A percentile compares a stretch with the other conserved stretches of the same genome.
Evolutionary conservation across 768 basidiomycete genomes (phyloP).

Genomic region (Strobilomyces echinocephalus): DNA sequence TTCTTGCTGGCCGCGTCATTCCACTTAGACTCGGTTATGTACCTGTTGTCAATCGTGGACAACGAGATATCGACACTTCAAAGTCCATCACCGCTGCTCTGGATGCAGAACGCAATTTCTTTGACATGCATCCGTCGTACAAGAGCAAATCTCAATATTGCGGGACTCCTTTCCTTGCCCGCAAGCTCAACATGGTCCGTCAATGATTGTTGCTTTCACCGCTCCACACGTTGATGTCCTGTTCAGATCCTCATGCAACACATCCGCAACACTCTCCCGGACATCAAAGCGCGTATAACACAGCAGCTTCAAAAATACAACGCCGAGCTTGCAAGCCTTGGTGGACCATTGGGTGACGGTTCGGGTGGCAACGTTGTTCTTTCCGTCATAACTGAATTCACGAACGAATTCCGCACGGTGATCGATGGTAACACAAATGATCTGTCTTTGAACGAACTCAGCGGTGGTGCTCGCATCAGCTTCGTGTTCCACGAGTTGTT

Average conservation of each 20-base stretch:
- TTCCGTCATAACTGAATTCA: slow-evolving; percentile 98
- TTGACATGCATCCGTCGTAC: slow-evolving; percentile 92
- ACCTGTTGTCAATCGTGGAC: slow-evolving; percentile 97
- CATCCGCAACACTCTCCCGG: slow-evolving; percentile 94
- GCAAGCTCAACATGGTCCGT: slow-evolving; percentile 89
- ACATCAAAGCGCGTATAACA: slow-evolving; percentile 95
- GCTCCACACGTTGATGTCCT: not conserved
- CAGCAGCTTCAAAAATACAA: slow-evolving; percentile 86
- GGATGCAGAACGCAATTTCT: slow-evolving; percentile 87
- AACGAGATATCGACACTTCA: slow-evolving; percentile 89
- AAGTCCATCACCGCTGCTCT: slow-evolving; percentile 84
- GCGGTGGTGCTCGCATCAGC: slow-evolving; percentile 97
- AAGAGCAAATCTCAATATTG: slow-evolving; percentile 93
- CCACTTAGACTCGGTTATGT: slow-evolving; percentile 96
- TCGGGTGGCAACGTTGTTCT: slow-evolving; percentile 90
- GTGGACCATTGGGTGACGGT: slow-evolving; percentile 80
- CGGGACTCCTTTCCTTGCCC: slow-evolving; percentile 93
- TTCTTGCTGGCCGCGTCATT: slow-evolving; percentile 94
- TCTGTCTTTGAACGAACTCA: slow-evolving; percentile 89
- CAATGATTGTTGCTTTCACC: not conserved
- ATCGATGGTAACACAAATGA: slow-evolving; percentile 99
- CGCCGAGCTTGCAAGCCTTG: slow-evolving; percentile 75
- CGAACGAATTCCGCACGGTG: slow-evolving; percentile 90
- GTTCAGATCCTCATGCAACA: slow-evolving; percentile 96
- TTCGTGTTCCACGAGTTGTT: slow-evolving; percentile 99